Percentiles rank a stretch among this genome's conserved stretches.
Conservation (phyloP, 1,284 basidiomycete species). For the Trichosporon faecale region DNA sequence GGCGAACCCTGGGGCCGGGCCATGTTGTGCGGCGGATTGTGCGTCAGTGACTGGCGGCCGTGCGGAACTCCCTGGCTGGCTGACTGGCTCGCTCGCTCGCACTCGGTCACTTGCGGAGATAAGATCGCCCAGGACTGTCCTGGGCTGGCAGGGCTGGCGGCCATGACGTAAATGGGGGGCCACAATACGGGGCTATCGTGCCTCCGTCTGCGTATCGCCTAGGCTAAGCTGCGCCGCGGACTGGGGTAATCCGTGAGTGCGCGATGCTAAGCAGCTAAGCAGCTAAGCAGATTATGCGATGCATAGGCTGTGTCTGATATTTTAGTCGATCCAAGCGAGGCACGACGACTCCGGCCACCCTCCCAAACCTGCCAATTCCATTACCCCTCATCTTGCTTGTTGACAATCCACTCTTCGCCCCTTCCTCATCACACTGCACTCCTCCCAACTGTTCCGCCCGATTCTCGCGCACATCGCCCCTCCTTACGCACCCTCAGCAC, state of each 20-base stretch:
- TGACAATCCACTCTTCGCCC: background rate
- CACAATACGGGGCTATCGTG: slow-evolving; percentile 4
- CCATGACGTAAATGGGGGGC: background rate
- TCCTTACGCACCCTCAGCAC: background rate
- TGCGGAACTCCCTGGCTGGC: background rate
- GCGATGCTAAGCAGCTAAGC: background rate
- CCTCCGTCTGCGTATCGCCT: background rate
- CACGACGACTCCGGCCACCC: background rate
- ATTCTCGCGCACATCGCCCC: background rate
- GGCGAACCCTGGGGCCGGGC: background rate
- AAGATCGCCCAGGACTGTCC: background rate
- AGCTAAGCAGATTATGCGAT: background rate
- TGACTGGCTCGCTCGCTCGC: background rate
- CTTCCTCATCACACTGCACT: background rate
- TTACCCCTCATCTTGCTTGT: background rate
- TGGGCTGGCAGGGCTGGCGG: background rate
- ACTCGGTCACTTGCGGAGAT: slow-evolving; percentile 10
- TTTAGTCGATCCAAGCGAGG: background rate
- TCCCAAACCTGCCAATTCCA: background rate
- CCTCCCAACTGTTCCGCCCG: background rate
- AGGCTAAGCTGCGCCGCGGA: no score
- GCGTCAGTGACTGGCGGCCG: background rate
- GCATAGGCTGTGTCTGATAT: background rate
- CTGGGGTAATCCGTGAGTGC: background rate
- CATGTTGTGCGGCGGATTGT: background rate